These are phyloP conservation scores for Lupinus albus DNA, from an alignment of 306 rosid genomes.

Conservation along the genomic window DNA sequence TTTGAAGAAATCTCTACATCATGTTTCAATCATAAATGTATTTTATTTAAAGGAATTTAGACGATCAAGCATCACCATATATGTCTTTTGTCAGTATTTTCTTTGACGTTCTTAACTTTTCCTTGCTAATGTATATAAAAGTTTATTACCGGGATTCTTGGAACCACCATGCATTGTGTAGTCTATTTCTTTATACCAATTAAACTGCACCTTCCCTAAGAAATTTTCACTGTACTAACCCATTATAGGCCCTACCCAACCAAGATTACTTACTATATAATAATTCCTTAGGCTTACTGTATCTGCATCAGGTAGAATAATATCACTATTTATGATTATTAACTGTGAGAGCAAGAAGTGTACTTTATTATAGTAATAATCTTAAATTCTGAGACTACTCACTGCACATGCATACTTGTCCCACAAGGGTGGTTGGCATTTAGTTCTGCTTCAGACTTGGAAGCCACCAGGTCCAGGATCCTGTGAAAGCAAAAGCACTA, in stretches of 20 bases:
- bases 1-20: neutral
- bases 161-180: neutral
- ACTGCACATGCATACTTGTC: constrained; percentile 54
- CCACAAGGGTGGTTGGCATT: constrained; percentile 51
- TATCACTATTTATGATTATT: constrained; percentile 30
- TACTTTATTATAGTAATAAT: constrained; percentile 38
- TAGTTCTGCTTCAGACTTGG: constrained; percentile 47
- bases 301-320: constrained; percentile 49
- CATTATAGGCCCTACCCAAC: constrained; percentile 18
- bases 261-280: constrained; percentile 4
- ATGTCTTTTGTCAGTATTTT: no score
- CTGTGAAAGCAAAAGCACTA: constrained; percentile 46
- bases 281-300: constrained; percentile 15
- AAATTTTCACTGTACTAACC: constrained; percentile 13
- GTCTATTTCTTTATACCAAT: constrained; percentile 18
- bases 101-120: no score
- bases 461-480: constrained; percentile 44
- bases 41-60: no score
- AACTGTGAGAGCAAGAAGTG: constrained; percentile 39
- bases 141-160: constrained; percentile 7
- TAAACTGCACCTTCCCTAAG: constrained; percentile 19
- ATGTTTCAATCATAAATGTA: neutral
- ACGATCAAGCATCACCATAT: no score
- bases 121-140: neutral
- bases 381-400: constrained; percentile 30